Conservation (phyloP, 331 rosid genomes). For the Rhamnella rubrinervis region DNA sequence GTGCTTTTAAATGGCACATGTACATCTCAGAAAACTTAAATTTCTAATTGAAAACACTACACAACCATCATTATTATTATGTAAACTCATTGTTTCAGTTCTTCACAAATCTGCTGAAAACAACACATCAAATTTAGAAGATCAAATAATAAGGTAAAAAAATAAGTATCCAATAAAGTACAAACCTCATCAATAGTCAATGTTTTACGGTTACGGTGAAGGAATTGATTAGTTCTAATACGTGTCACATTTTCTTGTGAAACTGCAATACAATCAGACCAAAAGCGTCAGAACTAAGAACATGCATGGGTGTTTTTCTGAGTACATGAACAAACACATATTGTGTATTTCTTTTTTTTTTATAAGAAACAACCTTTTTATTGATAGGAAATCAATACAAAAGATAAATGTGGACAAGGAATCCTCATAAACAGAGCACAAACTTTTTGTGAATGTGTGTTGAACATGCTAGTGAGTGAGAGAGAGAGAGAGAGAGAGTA, state of each 20-base stretch:
- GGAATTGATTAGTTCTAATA: slow-evolving; percentile 70
- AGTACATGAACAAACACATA: not conserved
- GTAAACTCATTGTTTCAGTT: not conserved
- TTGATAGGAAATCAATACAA: too few relatives aligned
- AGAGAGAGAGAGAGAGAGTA: not conserved
- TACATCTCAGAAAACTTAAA: too few relatives aligned
- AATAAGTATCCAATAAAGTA: slow-evolving; percentile 17
- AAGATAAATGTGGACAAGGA: too few relatives aligned
- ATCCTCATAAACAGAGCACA: not conserved
- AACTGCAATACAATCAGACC: slow-evolving; percentile 44
- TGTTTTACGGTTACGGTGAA: slow-evolving; percentile 74
- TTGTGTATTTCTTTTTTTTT: too few relatives aligned
- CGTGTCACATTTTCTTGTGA: slow-evolving; percentile 64
- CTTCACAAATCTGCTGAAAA: not conserved
- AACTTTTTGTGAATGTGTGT: not conserved
- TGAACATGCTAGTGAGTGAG: not conserved
- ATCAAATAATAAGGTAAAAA: slow-evolving; percentile 5
- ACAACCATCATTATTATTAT: not conserved
- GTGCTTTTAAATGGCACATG: too few relatives aligned
- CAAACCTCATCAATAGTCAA: slow-evolving; percentile 92
- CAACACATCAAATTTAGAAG: not conserved
- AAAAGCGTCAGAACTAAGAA: slow-evolving; percentile 25
- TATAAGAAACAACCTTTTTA: too few relatives aligned
- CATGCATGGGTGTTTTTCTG: not conserved
- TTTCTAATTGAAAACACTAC: too few relatives aligned